phyloP scores from a whole-genome alignment of 2,329 filamentous ascomycete species.

The Botrytis byssoidea region DNA sequence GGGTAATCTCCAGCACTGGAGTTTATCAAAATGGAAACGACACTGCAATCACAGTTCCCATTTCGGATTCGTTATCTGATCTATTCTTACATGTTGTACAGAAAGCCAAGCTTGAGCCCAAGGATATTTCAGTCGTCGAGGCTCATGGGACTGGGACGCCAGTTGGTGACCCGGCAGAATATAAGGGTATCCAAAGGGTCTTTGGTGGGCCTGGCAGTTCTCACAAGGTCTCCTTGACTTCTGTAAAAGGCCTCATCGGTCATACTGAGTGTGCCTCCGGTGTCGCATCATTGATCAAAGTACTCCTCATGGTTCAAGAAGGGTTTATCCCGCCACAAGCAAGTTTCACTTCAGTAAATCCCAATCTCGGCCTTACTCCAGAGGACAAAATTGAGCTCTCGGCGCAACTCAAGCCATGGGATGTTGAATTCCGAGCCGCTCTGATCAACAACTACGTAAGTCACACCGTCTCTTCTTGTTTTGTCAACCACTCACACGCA shows the following conservation, averaged over 20 bases:
- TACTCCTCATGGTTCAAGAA: conserved; percentile 42
- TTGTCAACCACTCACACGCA: too few species aligned
- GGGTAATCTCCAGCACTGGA: conserved; percentile 52
- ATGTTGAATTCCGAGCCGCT: conserved; percentile 11
- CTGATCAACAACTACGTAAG: conserved; percentile 27
- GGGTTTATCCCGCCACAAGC: conserved; percentile 43
- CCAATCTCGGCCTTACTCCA: conserved; percentile 12
- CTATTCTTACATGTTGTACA: conserved; percentile 16
- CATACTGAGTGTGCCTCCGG: conserved; percentile 41
- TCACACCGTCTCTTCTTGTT: too few species aligned
- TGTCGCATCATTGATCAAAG: conserved; percentile 42
- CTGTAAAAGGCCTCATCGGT: conserved; percentile 41
- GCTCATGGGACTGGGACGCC: conserved; percentile 29
- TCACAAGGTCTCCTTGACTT: conserved; percentile 23
- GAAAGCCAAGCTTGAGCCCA: conserved; percentile 14
- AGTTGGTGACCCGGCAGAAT: conserved; percentile 28
- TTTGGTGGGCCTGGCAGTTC: conserved; percentile 18
- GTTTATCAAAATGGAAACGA: conserved; percentile 60
- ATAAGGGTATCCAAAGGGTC: conserved; percentile 12
- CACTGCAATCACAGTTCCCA: conserved; percentile 54
- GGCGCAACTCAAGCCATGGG: not conserved
- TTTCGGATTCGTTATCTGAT: conserved; percentile 42
- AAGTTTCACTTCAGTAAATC: conserved; percentile 42
- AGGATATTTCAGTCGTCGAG: conserved; percentile 22
- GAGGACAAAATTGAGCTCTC: not conserved